Evolutionary conservation across 2,329 filamentous ascomycete species (phyloP), one percentile per base, ranked within the genome.

Genomic region (Neobulgaria alba): DNA sequence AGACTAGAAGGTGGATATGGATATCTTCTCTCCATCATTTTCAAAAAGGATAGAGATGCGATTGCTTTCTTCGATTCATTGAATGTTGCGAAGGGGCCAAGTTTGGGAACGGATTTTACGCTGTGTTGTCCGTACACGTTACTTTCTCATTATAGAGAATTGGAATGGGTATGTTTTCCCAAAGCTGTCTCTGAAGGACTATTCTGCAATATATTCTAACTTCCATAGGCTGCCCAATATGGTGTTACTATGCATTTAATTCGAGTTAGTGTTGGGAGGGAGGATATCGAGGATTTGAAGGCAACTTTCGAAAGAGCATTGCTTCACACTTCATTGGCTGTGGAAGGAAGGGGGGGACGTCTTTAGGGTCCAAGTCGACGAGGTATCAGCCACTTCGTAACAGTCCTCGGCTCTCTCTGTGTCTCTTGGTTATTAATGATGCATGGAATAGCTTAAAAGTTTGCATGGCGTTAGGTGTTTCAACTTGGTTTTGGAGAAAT

Each of bases 61-160:
- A 47, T 48, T 8, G 36, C 39, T 1, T 63, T 63, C 38, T 59
- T 59, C 42, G 51, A 62, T 40, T 39, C 40, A 4, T 42, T 63
- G 15, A 48, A 60, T 39, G 46, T 61, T 7, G 51, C 51, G 15
- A 60, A 61, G 38, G 58, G 60, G 1, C 51, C 55, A 0, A 58
- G 48, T 31, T 45, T 58, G 17, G 59, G 58, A 8, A 55, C 57
- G 1, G 57, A 57, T 35, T 58, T 56, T 36, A 55, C 56, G 1
- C 41, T 61, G 1, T 47, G 47, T 3, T 47, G 49, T 35, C 45
- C 58, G 1, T 59, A 54, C 39, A 46, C 47, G 3, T 41, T 52
- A 26, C 32, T 60, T 12, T 50, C 52, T 2, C 51, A 55, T 36
- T 49, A 43, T n/a, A 40, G 38, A 1, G 38, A 44, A 33, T 19